A percentile compares a stretch with the other conserved stretches of the same genome.
Evolutionary conservation across 768 basidiomycete species (phyloP).

Genomic region (Tylopilus felleus): DNA sequence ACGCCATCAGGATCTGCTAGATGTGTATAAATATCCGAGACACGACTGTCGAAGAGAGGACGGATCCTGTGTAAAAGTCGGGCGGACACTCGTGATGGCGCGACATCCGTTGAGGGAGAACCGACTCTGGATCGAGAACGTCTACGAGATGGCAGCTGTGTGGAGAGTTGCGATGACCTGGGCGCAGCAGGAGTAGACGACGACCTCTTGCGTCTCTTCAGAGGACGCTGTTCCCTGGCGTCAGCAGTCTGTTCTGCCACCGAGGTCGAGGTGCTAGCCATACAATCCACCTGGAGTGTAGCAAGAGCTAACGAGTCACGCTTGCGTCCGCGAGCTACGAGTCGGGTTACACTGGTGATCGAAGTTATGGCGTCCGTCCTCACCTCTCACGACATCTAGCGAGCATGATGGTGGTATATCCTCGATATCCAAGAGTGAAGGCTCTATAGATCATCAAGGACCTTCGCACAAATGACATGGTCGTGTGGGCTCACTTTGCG

Average conservation of each 20-base stretch:
- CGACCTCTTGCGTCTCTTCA: slow-evolving; percentile 22
- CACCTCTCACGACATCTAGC: slow-evolving; percentile 10
- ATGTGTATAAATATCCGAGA: slow-evolving; percentile 28
- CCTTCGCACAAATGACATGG: not conserved
- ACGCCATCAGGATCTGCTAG: slow-evolving; percentile 22
- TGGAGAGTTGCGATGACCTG: slow-evolving; percentile 8
- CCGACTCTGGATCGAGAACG: slow-evolving; percentile 18
- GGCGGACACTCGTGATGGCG: slow-evolving; percentile 17
- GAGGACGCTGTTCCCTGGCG: slow-evolving; percentile 6
- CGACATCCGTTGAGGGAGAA: slow-evolving; percentile 9
- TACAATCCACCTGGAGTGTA: not conserved
- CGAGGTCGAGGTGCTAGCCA: not conserved
- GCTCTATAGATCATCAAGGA: slow-evolving; percentile 7
- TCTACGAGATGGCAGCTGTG: slow-evolving; percentile 9
- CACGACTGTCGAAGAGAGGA: slow-evolving; percentile 11
- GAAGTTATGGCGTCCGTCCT: not conserved
- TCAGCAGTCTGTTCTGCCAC: not conserved
- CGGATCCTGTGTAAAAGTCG: slow-evolving; percentile 21
- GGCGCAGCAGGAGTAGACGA: slow-evolving; percentile 17
- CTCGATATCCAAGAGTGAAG: slow-evolving; percentile 6
- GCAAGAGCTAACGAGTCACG: slow-evolving; percentile 5
- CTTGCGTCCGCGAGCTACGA: slow-evolving; percentile 20
- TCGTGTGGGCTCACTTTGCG: slow-evolving; percentile 11
- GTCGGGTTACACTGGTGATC: slow-evolving; percentile 1
- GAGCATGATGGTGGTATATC: slow-evolving; percentile 4